Percentiles rank a stretch among this genome's conserved stretches.
These are phyloP conservation scores for Phaffia australis DNA, from an alignment of 768 basidiomycete species.

Conservation along the genomic window DNA sequence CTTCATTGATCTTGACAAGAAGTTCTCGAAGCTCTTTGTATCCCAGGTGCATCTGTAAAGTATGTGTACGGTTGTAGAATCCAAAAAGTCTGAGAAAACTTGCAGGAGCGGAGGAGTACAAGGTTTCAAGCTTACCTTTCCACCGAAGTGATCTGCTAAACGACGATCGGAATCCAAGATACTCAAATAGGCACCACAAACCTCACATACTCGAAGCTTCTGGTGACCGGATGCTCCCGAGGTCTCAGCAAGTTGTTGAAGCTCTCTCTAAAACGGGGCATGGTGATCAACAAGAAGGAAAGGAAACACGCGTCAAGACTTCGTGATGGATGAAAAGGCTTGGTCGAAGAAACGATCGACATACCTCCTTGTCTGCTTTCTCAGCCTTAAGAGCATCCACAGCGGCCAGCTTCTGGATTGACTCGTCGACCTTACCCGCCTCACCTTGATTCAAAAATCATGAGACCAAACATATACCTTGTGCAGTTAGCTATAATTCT, in stretches of 20 bases:
- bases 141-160: slow-evolving; percentile 98
- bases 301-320: slow-evolving; percentile 7
- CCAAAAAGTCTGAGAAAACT: slow-evolving; percentile 8
- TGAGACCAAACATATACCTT: neutral
- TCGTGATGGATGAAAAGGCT: slow-evolving; percentile 22
- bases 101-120: slow-evolving; percentile 21
- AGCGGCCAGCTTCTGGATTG: slow-evolving; percentile 92
- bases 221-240: slow-evolving; percentile 99
- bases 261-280: slow-evolving; percentile 54
- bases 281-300: slow-evolving; percentile 2
- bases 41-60: slow-evolving; percentile 82
- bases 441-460: slow-evolving; percentile 51
- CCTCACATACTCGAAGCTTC: slow-evolving; percentile 98
- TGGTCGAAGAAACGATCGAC: slow-evolving; percentile 28
- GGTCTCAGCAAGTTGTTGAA: slow-evolving; percentile 92
- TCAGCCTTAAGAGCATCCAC: slow-evolving; percentile 96
- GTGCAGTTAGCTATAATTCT: neutral
- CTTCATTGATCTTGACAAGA: slow-evolving; percentile 79
- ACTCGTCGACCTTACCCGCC: slow-evolving; percentile 98
- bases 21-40: slow-evolving; percentile 97
- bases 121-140: slow-evolving; percentile 58
- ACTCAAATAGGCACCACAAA: slow-evolving; percentile 97
- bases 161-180: slow-evolving; percentile 97
- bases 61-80: neutral
- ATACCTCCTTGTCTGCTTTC: slow-evolving; percentile 87